Evolutionary conservation across 192 early-diverging fungal species (phyloP).

Genomic region (Dissophora ornata): DNA sequence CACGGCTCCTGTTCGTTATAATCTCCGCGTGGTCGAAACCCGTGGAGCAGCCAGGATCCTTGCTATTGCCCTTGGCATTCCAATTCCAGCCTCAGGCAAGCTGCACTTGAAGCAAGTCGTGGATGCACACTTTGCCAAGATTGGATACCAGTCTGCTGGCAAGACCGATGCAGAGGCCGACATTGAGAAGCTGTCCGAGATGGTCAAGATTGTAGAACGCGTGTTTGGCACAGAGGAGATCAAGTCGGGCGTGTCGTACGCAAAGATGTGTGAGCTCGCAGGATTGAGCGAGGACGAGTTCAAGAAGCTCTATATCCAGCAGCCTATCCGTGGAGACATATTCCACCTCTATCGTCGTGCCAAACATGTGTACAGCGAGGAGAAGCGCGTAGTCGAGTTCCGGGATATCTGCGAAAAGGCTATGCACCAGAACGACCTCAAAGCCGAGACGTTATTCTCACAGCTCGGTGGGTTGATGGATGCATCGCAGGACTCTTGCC

Average conservation of each 20-base stretch:
- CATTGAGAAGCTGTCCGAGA: constrained; percentile 55
- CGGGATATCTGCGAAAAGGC: constrained; percentile 65
- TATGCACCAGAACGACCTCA: constrained; percentile 26
- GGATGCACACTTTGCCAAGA: constrained; percentile 58
- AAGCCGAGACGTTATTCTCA: constrained; percentile 41
- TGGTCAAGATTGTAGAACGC: constrained; percentile 53
- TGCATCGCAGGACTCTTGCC: constrained; percentile 85
- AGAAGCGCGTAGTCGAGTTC: constrained; percentile 83
- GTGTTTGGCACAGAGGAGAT: constrained; percentile 50
- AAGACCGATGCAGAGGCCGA: constrained; percentile 55
- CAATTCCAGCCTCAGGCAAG: constrained; percentile 38
- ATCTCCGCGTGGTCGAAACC: constrained; percentile 93
- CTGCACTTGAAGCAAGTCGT: constrained; percentile 56
- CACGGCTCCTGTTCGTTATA: constrained; percentile 90
- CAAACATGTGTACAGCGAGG: constrained; percentile 86
- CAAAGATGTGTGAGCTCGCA: constrained; percentile 54
- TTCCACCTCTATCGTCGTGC: constrained; percentile 85
- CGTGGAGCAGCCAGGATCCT: constrained; percentile 80
- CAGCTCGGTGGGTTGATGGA: constrained; percentile 91
- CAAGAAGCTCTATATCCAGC: constrained; percentile 58
- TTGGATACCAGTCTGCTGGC: constrained; percentile 25
- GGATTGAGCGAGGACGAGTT: constrained; percentile 54
- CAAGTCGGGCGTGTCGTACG: constrained; percentile 20
- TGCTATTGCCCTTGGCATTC: constrained; percentile 60
- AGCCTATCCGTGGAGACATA: constrained; percentile 68